phyloP scores from a whole-genome alignment of 1,284 basidiomycete genomes.

The Heterobasidion occidentale region DNA sequence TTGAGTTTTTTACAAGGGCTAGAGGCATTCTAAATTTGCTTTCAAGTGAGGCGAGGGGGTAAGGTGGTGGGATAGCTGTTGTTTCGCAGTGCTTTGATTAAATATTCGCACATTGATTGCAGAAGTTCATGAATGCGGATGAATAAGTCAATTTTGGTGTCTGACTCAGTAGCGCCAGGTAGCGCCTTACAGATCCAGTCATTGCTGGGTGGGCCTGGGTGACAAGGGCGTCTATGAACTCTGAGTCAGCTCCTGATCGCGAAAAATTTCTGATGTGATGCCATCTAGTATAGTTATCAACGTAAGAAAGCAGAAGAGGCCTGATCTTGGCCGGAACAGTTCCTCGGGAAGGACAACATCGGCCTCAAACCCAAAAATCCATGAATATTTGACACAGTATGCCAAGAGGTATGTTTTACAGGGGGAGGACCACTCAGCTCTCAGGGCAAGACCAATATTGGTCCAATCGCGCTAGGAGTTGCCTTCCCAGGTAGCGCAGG shows the following conservation, averaged over 20 bases:
- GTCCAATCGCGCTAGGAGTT: background rate
- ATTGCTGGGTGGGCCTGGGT: no score
- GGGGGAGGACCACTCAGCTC: background rate
- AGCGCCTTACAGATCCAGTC: background rate
- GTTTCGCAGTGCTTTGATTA: background rate
- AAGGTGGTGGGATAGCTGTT: background rate
- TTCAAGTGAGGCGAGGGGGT: background rate
- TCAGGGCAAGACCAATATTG: background rate
- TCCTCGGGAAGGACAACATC: no score
- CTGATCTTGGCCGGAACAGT: no score
- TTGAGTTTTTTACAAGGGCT: background rate
- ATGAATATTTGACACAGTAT: no score
- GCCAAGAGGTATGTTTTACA: no score
- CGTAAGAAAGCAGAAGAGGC: no score
- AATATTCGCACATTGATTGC: background rate
- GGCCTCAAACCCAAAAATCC: no score
- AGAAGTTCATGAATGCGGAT: background rate
- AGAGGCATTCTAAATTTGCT: background rate
- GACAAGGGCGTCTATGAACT: no score
- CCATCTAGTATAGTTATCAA: no score
- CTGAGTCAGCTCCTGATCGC: no score
- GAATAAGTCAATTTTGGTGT: background rate
- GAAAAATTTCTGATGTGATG: no score
- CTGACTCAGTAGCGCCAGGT: background rate
- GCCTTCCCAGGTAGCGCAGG: background rate